These are phyloP conservation scores for Cochlearia excelsa DNA, from an alignment of 345 rosid genomes.

Conservation along the genomic window DNA sequence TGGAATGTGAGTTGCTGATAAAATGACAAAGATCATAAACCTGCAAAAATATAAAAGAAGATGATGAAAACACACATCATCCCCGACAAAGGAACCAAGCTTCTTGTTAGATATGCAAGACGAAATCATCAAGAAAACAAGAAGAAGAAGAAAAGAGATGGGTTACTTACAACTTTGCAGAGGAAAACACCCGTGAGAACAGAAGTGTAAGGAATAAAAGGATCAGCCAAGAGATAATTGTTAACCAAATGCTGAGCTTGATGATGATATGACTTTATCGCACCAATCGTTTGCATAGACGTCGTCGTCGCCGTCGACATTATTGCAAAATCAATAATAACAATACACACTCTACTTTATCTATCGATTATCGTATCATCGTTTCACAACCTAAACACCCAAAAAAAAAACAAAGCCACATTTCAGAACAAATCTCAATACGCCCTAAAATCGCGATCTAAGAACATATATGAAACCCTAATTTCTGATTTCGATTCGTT, in stretches of 20 bases:
- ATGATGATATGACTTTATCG: slow-evolving; percentile 55
- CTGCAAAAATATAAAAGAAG: slow-evolving; percentile 29
- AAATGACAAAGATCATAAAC: slow-evolving; percentile 70
- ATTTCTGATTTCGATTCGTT: no score
- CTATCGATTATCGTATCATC: no score
- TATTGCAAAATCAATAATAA: no score
- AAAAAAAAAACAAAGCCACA: no score
- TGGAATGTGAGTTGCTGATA: slow-evolving; percentile 64
- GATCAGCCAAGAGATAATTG: slow-evolving; percentile 62
- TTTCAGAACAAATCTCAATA: no score
- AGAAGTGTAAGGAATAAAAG: slow-evolving; percentile 77
- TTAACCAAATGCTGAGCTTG: slow-evolving; percentile 69
- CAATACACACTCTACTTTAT: no score
- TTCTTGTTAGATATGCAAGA: no score
- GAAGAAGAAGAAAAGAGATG: no score
- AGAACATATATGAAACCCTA: no score
- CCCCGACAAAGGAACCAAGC: not conserved
- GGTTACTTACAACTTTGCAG: slow-evolving; percentile 68
- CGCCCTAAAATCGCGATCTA: no score
- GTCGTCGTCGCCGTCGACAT: slow-evolving; percentile 13
- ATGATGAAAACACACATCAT: no score
- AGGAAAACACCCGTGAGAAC: slow-evolving; percentile 72
- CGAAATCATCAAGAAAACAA: not conserved
- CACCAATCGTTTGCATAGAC: slow-evolving; percentile 26
- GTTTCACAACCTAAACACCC: no score